Evolutionary conservation across 768 basidiomycete species (phyloP).

Genomic region (Suillus subluteus): DNA sequence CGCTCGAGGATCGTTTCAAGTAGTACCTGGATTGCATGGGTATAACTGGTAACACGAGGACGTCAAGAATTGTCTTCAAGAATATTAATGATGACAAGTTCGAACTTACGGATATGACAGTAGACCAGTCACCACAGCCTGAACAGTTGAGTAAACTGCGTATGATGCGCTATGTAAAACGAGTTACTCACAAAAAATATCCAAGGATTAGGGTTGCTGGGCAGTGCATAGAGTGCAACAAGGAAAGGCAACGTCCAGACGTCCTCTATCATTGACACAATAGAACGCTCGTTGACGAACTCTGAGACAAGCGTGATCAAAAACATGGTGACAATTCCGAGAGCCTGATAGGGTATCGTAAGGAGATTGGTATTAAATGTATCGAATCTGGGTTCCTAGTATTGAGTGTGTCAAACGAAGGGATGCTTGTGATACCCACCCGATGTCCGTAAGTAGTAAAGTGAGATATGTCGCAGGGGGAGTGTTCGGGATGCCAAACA

Average conservation of each 20-base stretch:
- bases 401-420: conserved; percentile 3
- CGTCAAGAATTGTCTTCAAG: conserved; percentile 17
- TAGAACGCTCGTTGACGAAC: conserved; percentile 53
- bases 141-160: background rate
- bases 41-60: conserved; percentile 35
- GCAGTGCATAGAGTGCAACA: conserved; percentile 54
- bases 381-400: conserved; percentile 43
- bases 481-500: conserved; percentile 53
- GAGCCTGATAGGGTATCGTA: conserved; percentile 56
- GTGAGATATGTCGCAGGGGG: conserved; percentile 62
- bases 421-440: conserved; percentile 31
- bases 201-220: conserved; percentile 53
- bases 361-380: conserved; percentile 66
- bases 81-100: background rate
- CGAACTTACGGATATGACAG: conserved; percentile 46
- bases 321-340: conserved; percentile 57
- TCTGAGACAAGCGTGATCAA: conserved; percentile 54
- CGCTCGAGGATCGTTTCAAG: background rate
- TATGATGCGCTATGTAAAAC: background rate
- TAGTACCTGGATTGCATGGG: conserved; percentile 50
- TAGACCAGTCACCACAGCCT: conserved; percentile 48
- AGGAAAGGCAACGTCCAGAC: conserved; percentile 67
- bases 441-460: conserved; percentile 55
- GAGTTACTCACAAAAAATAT: conserved; percentile 48
- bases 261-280: conserved; percentile 56